Evolutionary conservation across 2,329 filamentous ascomycete genomes (phyloP).

Genomic region (Thelonectria olida): DNA sequence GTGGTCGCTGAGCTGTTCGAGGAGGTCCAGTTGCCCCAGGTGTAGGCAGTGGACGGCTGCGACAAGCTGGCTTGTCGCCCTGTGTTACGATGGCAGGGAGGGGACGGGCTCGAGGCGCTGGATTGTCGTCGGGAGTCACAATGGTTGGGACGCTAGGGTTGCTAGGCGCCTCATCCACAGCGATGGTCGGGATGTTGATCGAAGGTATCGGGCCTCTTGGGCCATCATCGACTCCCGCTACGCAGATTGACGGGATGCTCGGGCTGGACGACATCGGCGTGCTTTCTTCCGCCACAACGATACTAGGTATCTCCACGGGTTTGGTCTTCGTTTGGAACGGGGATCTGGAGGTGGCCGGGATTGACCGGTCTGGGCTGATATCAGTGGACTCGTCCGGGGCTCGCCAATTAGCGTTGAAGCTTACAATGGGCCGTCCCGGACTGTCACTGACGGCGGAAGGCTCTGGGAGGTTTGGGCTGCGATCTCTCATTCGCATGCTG

Average conservation of each 20-base stretch:
- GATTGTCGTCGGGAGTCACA: not conserved
- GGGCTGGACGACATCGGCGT: slow-evolving; percentile 42
- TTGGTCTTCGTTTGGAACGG: slow-evolving; percentile 40
- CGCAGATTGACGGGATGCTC: slow-evolving; percentile 48
- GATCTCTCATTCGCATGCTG: slow-evolving; percentile 86
- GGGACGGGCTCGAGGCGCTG: slow-evolving; percentile 35
- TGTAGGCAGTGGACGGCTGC: slow-evolving; percentile 53
- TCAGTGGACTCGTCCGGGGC: slow-evolving; percentile 76
- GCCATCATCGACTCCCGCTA: slow-evolving; percentile 42
- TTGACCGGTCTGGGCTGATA: slow-evolving; percentile 60
- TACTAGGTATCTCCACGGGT: slow-evolving; percentile 60
- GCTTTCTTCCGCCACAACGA: slow-evolving; percentile 62
- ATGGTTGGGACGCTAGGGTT: slow-evolving; percentile 49
- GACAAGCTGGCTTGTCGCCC: slow-evolving; percentile 45
- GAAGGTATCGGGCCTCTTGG: slow-evolving; percentile 42
- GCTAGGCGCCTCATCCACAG: slow-evolving; percentile 47
- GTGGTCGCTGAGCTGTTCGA: slow-evolving; percentile 52
- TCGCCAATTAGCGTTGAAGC: slow-evolving; percentile 89
- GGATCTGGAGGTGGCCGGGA: slow-evolving; percentile 40
- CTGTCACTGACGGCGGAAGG: slow-evolving; percentile 91
- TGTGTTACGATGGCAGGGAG: slow-evolving; percentile 58
- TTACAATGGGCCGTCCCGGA: slow-evolving; percentile 93
- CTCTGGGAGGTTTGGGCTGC: slow-evolving; percentile 86
- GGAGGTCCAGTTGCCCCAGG: slow-evolving; percentile 49
- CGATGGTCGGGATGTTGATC: slow-evolving; percentile 61